Evolutionary conservation across 2,329 filamentous ascomycete species (phyloP), one percentile per base, ranked within the genome.

Genomic region (Colletotrichum cuscutae): DNA sequence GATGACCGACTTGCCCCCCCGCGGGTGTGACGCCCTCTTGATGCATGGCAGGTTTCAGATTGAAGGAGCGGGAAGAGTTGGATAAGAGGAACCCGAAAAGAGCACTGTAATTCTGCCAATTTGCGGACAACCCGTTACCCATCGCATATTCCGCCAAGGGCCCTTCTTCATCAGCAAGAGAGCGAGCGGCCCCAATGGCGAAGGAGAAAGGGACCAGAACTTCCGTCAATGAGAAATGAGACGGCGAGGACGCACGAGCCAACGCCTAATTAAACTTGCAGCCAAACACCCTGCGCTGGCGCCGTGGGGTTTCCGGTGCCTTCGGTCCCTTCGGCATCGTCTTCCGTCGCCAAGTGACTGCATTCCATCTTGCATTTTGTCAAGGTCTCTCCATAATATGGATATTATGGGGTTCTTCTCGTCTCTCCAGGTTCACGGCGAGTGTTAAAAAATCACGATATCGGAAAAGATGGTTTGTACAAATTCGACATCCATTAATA

Each of bases 31-130:
- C 35, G 57, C 59, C 49, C 11, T 73, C 62, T 59, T 75, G 71
- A 74, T 65, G 73, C 73, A 74, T 57, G 60, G 37, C 66, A 67
- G 60, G 73, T 75, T 75, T 75, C 73, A 74, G 71, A 74, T 74
- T 72, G 63, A 65, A 59, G 22, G 13, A 26, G 28, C 52, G 59
- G 22, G 57, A 35, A 49, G 42, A 56, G 35, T 22, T 30, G 53
- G 35, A 35, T 24, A 71, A 4, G 26, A 26, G 1, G 26, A 26
- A 13, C 24, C 28, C 9, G 42, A 6, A 42, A 42, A 42, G 37
- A 42, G 37, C 37, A 7, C 37, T 42, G 6, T 15, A 1, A 42
- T 19, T 22, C 6, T 12, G 66, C 46, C 12, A 53, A 35, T 52
- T 24, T 53, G 26, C 42, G 52, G 11, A 42, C 28, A 42, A 19